Conservation (phyloP, 2,329 filamentous ascomycete species). For the Verticillium tricorpus region DNA sequence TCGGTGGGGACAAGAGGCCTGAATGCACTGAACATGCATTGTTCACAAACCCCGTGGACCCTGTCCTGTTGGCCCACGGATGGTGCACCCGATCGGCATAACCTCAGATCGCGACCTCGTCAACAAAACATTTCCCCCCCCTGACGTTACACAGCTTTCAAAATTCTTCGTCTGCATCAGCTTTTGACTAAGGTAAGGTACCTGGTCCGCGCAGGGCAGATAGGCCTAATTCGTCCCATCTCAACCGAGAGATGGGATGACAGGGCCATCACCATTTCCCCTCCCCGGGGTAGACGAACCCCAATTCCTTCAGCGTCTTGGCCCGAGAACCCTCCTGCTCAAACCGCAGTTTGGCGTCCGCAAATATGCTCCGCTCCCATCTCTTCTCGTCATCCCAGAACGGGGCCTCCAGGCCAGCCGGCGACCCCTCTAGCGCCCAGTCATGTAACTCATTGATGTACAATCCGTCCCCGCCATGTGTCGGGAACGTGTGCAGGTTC, state of each 20-base stretch:
- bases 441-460: slow-evolving; percentile 67
- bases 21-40: not conserved
- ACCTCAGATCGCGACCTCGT: not conserved
- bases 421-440: slow-evolving; percentile 50
- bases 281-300: slow-evolving; percentile 11
- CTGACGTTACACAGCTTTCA: not conserved
- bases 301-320: slow-evolving; percentile 47
- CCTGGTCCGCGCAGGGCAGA: not conserved
- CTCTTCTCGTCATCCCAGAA: slow-evolving; percentile 66
- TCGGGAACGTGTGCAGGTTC: slow-evolving; percentile 43
- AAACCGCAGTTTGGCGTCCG: slow-evolving; percentile 69
- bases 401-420: slow-evolving; percentile 57
- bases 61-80: not conserved
- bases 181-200: not conserved
- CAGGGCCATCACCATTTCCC: not conserved
- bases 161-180: not conserved
- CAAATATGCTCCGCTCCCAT: slow-evolving; percentile 67
- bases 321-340: slow-evolving; percentile 56
- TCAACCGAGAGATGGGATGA: not conserved
- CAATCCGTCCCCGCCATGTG: slow-evolving; percentile 54
- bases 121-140: not conserved
- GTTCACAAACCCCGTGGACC: not conserved
- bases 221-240: not conserved
- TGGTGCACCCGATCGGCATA: not conserved
- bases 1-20: not conserved